Percentiles rank a stretch among this genome's conserved stretches.
Conservation (phyloP, 768 basidiomycete species). For the Coprinellus micaceus region DNA sequence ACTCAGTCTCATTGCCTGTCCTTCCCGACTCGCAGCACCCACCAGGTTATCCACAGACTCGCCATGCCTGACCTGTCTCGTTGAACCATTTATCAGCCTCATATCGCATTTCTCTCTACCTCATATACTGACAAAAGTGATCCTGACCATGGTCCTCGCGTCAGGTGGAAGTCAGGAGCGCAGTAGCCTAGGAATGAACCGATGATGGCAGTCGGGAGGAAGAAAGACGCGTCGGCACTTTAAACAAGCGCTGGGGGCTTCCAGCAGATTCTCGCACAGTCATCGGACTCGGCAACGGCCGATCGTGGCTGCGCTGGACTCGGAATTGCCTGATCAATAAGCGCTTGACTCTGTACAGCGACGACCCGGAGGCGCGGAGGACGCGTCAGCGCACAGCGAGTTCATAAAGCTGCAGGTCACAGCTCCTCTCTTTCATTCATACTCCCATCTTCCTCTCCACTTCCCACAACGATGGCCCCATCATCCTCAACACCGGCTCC, state of each 20-base stretch:
- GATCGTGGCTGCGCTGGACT: no score
- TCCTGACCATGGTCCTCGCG: conserved; percentile 32
- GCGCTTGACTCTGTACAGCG: background rate
- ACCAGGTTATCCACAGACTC: conserved; percentile 78
- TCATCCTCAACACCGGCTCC: conserved; percentile 16
- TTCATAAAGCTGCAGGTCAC: background rate
- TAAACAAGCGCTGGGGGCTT: no score
- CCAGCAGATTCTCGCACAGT: conserved; percentile 2
- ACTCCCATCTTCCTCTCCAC: no score
- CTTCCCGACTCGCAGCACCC: conserved; percentile 19
- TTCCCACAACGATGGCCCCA: background rate
- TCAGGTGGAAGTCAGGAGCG: background rate
- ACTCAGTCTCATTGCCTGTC: background rate
- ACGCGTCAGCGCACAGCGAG: conserved; percentile 16
- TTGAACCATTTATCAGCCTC: background rate
- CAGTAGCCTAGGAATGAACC: background rate
- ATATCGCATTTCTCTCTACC: no score
- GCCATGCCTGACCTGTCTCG: conserved; percentile 75
- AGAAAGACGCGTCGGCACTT: background rate
- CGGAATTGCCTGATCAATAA: background rate
- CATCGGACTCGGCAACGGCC: no score
- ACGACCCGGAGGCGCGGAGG: no score
- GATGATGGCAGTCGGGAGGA: background rate
- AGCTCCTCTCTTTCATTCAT: background rate
- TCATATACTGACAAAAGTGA: conserved; percentile 37